phyloP scores from a whole-genome alignment of 768 basidiomycete species.

The Pholiota microspora region DNA sequence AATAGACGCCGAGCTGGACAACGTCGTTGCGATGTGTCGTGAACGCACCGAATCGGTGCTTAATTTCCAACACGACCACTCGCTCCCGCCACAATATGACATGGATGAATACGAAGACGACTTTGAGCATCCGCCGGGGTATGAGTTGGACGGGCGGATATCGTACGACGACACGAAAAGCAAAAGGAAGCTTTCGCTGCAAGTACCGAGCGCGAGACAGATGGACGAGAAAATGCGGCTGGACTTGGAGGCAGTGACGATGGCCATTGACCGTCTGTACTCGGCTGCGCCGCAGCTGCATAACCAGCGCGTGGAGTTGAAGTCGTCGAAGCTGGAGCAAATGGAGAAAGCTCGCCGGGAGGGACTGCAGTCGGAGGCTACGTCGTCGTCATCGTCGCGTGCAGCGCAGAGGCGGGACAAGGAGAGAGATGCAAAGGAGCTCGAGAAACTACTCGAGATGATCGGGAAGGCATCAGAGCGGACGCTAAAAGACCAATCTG shows the following conservation, averaged over 20 bases:
- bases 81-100: slow-evolving; percentile 48
- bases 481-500: slow-evolving; percentile 67
- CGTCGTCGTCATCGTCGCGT: slow-evolving; percentile 11
- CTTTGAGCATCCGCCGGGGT: slow-evolving; percentile 51
- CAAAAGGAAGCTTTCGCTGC: slow-evolving; percentile 23
- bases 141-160: slow-evolving; percentile 37
- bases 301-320: slow-evolving; percentile 92
- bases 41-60: slow-evolving; percentile 45
- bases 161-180: slow-evolving; percentile 38
- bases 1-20: slow-evolving; percentile 74
- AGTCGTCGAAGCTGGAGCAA: slow-evolving; percentile 64
- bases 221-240: slow-evolving; percentile 77
- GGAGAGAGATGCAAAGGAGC: slow-evolving; percentile 48
- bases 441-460: slow-evolving; percentile 71
- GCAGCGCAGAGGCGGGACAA: slow-evolving; percentile 33
- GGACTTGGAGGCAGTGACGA: slow-evolving; percentile 82
- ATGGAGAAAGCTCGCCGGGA: slow-evolving; percentile 67
- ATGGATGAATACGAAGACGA: slow-evolving; percentile 51
- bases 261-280: slow-evolving; percentile 89
- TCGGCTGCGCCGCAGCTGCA: slow-evolving; percentile 83
- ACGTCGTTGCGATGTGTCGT: slow-evolving; percentile 63
- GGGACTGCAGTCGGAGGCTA: slow-evolving; percentile 24
- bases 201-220: slow-evolving; percentile 25
- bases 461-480: slow-evolving; percentile 70
- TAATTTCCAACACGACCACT: slow-evolving; percentile 30